Base-by-base conservation (phyloP, 2,329 filamentous ascomycete species). In the Penicillium rolfsii region DNA sequence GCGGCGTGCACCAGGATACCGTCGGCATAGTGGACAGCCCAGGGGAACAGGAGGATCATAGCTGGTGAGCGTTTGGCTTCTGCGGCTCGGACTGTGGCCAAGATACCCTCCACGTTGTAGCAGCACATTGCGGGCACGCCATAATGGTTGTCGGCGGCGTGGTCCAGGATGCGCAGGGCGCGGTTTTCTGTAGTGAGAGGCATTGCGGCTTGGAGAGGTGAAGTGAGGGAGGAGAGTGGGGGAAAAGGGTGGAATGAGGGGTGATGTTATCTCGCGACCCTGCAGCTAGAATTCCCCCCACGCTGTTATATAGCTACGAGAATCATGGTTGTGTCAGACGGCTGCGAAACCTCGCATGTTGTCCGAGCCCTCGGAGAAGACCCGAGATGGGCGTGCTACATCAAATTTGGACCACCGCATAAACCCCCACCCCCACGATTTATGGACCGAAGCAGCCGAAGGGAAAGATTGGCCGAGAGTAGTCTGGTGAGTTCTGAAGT, bases 11-110 rank as follows among this genome's bases (percentile, higher is more conserved):
- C 82, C 36, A 87, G 81, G 33, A 83, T 73, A 8, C 81, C 79
- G 57, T 83, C 83, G 3, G 87, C 87, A 77, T 89, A 91, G 64
- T 87, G 79, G 55, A 91, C 82, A 0, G 89, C 88, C 89, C 89
- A 91, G 22, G 89, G 89, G 76, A 91, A 91, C 66, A 91, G 84
- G 28, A 89, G 85, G 67, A 91, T 86, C 80, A 91, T 90, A 61
- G 87, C 83, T 0, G 89, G 88, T 0, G 88, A 88, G 50, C 80
- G 80, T 63, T 88, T 88, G 28, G 83, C 82, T 76, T 91, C 88
- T 61, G 89, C 89, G 8, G 89, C 89, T 66, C 84, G 83, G 50
- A 91, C 86, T 3, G 86, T 87, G 1, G 87, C 88, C 28, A 91
- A 79, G 65, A 92, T 87, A 52, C 85, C 86, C 77, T 91, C 89